These are phyloP conservation scores for Suillus luteus DNA, from an alignment of 768 basidiomycete species.

Conservation along the genomic window DNA sequence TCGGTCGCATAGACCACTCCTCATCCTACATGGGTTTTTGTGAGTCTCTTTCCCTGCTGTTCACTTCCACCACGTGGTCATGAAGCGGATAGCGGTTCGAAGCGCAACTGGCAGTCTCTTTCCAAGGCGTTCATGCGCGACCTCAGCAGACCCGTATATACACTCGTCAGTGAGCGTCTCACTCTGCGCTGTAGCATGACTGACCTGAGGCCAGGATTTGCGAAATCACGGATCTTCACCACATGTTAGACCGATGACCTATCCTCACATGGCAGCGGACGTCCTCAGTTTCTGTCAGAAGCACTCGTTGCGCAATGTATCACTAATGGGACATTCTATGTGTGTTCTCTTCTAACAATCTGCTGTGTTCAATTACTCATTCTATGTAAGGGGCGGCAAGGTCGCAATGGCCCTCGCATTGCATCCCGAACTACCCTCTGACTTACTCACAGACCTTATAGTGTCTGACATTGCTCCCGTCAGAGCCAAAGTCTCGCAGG, in stretches of 20 bases:
- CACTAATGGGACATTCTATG: slow-evolving; percentile 91
- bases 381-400: slow-evolving; percentile 76
- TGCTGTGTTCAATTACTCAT: slow-evolving; percentile 7
- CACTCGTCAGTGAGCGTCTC: slow-evolving; percentile 50
- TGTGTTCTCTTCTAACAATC: slow-evolving; percentile 37
- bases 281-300: slow-evolving; percentile 65
- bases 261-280: slow-evolving; percentile 78
- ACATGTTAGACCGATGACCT: slow-evolving; percentile 72
- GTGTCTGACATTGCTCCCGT: slow-evolving; percentile 84
- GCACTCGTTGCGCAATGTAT: slow-evolving; percentile 57
- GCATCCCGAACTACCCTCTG: slow-evolving; percentile 40
- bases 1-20: slow-evolving; percentile 43
- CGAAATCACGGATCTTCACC: slow-evolving; percentile 90
- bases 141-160: slow-evolving; percentile 68
- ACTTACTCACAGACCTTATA: slow-evolving; percentile 57
- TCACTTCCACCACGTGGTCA: slow-evolving; percentile 8
- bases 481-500: slow-evolving; percentile 53
- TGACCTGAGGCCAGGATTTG: slow-evolving; percentile 58
- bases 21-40: slow-evolving; percentile 70
- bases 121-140: slow-evolving; percentile 72
- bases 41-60: slow-evolving; percentile 34
- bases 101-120: slow-evolving; percentile 86
- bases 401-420: slow-evolving; percentile 73
- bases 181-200: background rate
- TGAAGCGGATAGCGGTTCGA: slow-evolving; percentile 63